Evolutionary conservation across 352 stramenopile genomes (phyloP).

Genomic region (Phytophthora kernoviae): DNA sequence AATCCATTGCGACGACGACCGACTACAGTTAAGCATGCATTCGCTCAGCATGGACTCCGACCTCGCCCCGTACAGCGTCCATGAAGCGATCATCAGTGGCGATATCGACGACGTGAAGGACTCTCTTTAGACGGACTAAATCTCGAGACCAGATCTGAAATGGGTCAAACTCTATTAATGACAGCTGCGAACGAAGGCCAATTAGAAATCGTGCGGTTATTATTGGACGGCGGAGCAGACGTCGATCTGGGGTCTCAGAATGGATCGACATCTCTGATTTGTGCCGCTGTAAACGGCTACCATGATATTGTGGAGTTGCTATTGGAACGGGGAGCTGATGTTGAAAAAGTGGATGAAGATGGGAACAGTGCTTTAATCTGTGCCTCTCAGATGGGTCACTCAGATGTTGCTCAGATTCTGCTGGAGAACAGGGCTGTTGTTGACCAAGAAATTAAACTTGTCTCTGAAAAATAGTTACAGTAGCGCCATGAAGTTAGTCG

Average conservation of each 20-base stretch:
- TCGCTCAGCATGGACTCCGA: background rate
- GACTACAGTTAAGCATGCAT: no score
- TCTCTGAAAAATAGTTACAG: slow-evolving; percentile 9
- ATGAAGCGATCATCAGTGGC: background rate
- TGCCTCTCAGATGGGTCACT: background rate
- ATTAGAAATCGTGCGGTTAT: background rate
- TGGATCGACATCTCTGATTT: slow-evolving; percentile 8
- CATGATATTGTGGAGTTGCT: slow-evolving; percentile 1
- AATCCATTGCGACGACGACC: no score
- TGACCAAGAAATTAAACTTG: background rate
- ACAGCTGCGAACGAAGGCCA: background rate
- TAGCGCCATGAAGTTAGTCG: background rate
- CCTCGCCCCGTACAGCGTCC: background rate
- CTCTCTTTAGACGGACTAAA: background rate
- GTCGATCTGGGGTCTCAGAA: background rate
- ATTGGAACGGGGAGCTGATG: slow-evolving; percentile 4
- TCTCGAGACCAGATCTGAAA: background rate
- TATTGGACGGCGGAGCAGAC: background rate
- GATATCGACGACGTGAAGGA: background rate
- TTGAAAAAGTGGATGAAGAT: background rate
- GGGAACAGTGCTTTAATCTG: slow-evolving; percentile 3
- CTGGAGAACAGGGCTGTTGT: slow-evolving; percentile 1
- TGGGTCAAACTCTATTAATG: background rate
- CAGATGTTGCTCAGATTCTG: background rate
- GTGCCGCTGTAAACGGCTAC: background rate